phyloP scores from a whole-genome alignment of 2,329 filamentous ascomycete genomes.

The Pyricularia pennisetigena region DNA sequence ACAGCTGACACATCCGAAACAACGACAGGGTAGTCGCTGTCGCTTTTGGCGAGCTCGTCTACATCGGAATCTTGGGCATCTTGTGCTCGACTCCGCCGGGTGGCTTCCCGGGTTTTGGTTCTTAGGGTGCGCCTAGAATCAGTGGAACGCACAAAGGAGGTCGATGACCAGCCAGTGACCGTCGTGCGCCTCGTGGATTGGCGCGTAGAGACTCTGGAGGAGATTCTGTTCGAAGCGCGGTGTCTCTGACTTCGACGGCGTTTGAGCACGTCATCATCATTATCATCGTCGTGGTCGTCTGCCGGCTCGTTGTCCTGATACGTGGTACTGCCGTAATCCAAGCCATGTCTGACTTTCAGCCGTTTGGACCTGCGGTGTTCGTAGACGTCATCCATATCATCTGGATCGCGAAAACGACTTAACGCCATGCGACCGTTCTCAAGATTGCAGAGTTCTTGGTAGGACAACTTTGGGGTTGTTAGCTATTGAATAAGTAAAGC shows the following conservation, averaged over 20 bases:
- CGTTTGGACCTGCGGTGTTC: background rate
- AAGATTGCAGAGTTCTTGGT: conserved; percentile 5
- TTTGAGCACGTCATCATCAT: background rate
- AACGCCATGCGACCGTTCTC: conserved; percentile 12
- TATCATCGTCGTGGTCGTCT: conserved; percentile 2
- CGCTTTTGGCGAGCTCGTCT: conserved; percentile 20
- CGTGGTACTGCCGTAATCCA: conserved; percentile 3
- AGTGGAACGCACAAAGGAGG: background rate
- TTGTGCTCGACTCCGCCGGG: background rate
- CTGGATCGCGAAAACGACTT: background rate
- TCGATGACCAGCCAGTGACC: background rate
- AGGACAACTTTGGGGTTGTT: background rate
- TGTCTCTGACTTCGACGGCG: background rate
- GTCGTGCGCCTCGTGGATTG: background rate
- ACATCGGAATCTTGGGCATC: conserved; percentile 11
- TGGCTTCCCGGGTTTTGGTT: background rate
- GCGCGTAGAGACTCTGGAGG: background rate
- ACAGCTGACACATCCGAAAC: conserved; percentile 15
- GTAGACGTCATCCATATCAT: background rate
- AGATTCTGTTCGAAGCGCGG: background rate
- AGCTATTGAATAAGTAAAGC: background rate
- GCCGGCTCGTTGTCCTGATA: conserved; percentile 5
- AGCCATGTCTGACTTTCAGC: conserved; percentile 1
- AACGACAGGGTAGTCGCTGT: conserved; percentile 15
- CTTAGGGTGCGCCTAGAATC: background rate